Percentiles rank a stretch among this genome's conserved stretches.
These are phyloP conservation scores for Phlebopus sp. DNA, from an alignment of 1,284 basidiomycete genomes.

Conservation along the genomic window DNA sequence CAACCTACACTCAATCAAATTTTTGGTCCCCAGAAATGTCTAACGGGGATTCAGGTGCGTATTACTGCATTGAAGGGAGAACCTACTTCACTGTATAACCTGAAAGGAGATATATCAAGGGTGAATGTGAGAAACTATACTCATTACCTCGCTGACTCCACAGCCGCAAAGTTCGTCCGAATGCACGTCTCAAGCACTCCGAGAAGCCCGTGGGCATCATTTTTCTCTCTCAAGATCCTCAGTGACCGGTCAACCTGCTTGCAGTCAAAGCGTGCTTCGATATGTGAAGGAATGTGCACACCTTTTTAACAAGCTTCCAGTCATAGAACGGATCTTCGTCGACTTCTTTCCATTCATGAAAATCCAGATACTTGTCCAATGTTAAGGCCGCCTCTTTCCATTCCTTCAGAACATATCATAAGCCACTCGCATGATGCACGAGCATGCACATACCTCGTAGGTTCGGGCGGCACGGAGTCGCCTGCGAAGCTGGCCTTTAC, in stretches of 20 bases:
- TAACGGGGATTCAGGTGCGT: constrained; percentile 30
- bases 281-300: constrained; percentile 21
- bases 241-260: constrained; percentile 65
- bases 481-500: constrained; percentile 75
- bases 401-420: constrained; percentile 41
- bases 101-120: constrained; percentile 24
- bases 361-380: constrained; percentile 80
- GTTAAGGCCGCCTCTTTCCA: constrained; percentile 84
- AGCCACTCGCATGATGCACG: not conserved
- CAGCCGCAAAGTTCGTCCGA: constrained; percentile 92
- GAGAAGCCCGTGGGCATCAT: constrained; percentile 82
- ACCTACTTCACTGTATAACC: constrained; percentile 85
- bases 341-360: constrained; percentile 84
- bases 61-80: not conserved
- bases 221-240: constrained; percentile 57
- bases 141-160: constrained; percentile 74
- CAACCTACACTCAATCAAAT: constrained; percentile 73
- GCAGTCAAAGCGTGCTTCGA: not conserved
- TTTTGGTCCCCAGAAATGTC: constrained; percentile 90
- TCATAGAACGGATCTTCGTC: constrained; percentile 91
- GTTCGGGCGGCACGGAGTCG: constrained; percentile 71
- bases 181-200: constrained; percentile 93
- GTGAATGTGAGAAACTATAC: constrained; percentile 3
- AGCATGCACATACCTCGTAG: constrained; percentile 49
- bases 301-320: constrained; percentile 79